Conservation (phyloP, 2,329 filamentous ascomycete genomes). For the Cladosporium sphaerospermum region DNA sequence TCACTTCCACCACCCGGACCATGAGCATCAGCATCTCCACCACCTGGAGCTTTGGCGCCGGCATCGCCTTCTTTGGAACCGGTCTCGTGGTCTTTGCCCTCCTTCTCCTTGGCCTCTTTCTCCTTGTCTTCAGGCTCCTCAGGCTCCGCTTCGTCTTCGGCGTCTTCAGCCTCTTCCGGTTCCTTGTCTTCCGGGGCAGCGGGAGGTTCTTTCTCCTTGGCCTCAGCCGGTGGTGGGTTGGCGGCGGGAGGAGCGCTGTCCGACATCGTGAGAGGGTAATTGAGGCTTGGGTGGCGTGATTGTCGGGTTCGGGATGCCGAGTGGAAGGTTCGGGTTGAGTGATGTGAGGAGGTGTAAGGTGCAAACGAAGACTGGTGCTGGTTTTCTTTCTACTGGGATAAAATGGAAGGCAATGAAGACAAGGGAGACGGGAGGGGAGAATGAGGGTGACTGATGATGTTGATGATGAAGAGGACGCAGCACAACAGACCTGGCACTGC, state of each 20-base stretch:
- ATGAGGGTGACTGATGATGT: background rate
- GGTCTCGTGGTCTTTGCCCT: background rate
- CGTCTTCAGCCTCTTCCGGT: background rate
- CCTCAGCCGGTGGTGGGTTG: background rate
- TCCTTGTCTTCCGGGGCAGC: background rate
- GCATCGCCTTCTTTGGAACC: background rate
- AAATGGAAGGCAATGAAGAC: background rate
- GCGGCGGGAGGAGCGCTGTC: conserved; percentile 7
- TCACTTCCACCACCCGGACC: background rate
- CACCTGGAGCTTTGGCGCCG: background rate
- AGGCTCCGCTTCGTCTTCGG: background rate
- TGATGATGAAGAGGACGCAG: background rate
- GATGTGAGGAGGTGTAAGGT: background rate
- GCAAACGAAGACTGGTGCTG: background rate
- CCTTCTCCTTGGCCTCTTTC: background rate
- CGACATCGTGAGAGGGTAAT: background rate
- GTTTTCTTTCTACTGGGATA: background rate
- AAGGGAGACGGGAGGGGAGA: background rate
- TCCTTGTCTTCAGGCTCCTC: background rate
- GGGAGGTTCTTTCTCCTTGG: background rate
- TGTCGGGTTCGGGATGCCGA: conserved; percentile 5
- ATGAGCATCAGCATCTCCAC: background rate
- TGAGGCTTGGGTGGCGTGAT: background rate
- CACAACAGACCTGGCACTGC: too few relatives aligned
- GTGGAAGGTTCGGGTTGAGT: background rate